Conservation (phyloP, 2,329 filamentous ascomycete species). For the Cercospora sp. region DNA sequence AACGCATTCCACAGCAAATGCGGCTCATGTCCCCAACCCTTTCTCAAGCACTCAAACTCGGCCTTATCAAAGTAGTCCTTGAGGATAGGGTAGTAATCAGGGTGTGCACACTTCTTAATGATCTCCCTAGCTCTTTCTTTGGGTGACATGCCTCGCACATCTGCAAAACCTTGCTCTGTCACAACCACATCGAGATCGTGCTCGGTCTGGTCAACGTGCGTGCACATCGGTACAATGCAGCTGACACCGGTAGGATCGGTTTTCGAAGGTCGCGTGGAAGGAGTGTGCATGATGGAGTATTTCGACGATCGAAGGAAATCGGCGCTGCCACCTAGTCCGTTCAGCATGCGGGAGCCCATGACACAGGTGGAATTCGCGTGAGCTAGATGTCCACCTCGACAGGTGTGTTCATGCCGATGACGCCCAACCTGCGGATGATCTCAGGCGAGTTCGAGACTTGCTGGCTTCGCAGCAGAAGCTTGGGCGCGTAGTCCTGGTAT, state of each 20-base stretch:
- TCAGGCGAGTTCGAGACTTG: conserved; percentile 86
- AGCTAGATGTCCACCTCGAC: conserved; percentile 94
- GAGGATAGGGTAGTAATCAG: conserved; percentile 79
- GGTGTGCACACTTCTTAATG: conserved; percentile 83
- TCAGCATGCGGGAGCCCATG: conserved; percentile 84
- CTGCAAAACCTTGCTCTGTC: conserved; percentile 74
- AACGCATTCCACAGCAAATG: conserved; percentile 84
- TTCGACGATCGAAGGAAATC: conserved; percentile 79
- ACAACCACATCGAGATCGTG: conserved; percentile 90
- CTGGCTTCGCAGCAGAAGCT: conserved; percentile 84
- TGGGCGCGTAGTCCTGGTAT: conserved; percentile 77
- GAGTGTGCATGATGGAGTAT: conserved; percentile 93
- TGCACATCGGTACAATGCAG: conserved; percentile 93
- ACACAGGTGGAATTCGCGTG: conserved; percentile 91
- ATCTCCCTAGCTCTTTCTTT: conserved; percentile 80
- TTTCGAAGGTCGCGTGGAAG: conserved; percentile 76
- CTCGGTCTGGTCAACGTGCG: conserved; percentile 89
- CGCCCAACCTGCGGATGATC: conserved; percentile 81
- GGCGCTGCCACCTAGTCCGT: conserved; percentile 77
- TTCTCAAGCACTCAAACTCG: conserved; percentile 80
- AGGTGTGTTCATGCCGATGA: conserved; percentile 94
- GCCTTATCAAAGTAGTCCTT: conserved; percentile 81
- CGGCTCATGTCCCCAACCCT: conserved; percentile 88
- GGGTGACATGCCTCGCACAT: conserved; percentile 78
- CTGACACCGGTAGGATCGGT: conserved; percentile 77